A percentile compares a stretch with the other conserved stretches of the same genome.
Conservation (phyloP, 495 filamentous ascomycete genomes). For the Penicillium atrosanguineum region DNA sequence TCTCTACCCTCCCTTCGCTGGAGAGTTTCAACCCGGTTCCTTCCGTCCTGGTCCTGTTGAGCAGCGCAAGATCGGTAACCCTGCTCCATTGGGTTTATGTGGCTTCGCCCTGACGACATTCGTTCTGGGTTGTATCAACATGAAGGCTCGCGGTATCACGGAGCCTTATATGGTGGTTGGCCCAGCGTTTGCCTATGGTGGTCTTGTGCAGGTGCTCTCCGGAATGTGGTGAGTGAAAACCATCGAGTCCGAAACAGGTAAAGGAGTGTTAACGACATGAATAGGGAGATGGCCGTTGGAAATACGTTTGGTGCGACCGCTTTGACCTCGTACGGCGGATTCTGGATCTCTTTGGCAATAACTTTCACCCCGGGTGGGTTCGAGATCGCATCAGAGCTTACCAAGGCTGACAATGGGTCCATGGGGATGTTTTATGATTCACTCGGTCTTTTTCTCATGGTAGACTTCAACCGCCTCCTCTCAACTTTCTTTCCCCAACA, state of each 20-base stretch:
- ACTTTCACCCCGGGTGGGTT: conserved; percentile 74
- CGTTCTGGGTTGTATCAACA: conserved; percentile 76
- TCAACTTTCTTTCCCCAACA: not conserved
- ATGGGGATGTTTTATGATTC: conserved; percentile 56
- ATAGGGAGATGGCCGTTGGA: conserved; percentile 90
- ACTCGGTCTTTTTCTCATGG: conserved; percentile 76
- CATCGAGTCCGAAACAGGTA: not conserved
- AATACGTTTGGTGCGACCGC: conserved; percentile 97
- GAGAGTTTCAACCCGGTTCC: conserved; percentile 85
- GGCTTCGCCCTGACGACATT: conserved; percentile 90
- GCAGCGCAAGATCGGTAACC: conserved; percentile 72
- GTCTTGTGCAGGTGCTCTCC: conserved; percentile 77
- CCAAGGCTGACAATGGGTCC: conserved; percentile 41
- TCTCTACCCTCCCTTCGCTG: conserved; percentile 76
- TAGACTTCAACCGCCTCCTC: conserved; percentile 21
- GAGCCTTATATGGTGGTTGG: conserved; percentile 62
- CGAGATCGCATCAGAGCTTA: conserved; percentile 45
- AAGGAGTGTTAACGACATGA: not conserved
- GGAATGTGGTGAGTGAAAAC: conserved; percentile 81
- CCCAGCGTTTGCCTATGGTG: conserved; percentile 67
- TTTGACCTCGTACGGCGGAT: conserved; percentile 88
- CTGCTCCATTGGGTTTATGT: conserved; percentile 71
- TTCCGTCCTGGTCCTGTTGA: conserved; percentile 56
- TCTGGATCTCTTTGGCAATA: conserved; percentile 87
- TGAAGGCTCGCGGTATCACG: conserved; percentile 53